Evolutionary conservation across 2,329 filamentous ascomycete species (phyloP), one percentile per base, ranked within the genome.

Genomic region (Xylaria sp.): DNA sequence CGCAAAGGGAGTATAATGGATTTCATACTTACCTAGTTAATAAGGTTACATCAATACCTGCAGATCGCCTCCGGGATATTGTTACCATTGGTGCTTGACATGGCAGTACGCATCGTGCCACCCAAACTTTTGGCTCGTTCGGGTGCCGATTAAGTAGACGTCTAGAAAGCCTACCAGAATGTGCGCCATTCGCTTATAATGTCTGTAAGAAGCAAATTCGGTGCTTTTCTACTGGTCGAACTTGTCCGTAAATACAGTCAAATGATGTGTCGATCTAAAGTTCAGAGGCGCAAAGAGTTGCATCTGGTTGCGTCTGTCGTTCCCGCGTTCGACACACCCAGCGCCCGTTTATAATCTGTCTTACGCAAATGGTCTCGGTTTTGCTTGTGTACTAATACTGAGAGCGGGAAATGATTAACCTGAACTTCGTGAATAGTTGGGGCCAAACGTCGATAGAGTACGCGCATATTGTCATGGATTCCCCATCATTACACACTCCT

Each of bases 31-130:
- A 50, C 37, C 46, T 15, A 54, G 46, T 28, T 57, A 50, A 37
- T 39, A 15, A 54, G 52, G 61, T 65, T 60, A 39, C 58, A 68
- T 68, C 52, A 65, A 65, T 68, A 65, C 37, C 59, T 70, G 69
- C 58, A 70, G 65, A 70, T 70, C 65, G 62, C 69, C 69, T 63
- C 62, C 54, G 25, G 65, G 69, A 58, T 68, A 55, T 54, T 59
- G 25, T 65, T 37, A 46, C 57, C 52, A 70, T 68, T 68, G 65
- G 68, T 61, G 68, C 61, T 70, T 46, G 44, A 46, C 51, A 62
- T 44, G 65, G 65, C 58, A 57, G 56, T 46, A 68, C 58, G 62
- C 65, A 68, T 68, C 61, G 61, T 68, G 69, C 25, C 54, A 70
- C 65, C 65, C 69, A 68, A 56, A 59, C 52, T 57, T 57, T n/a